Conservation (phyloP, 257 asterid species). For the Primulina huaijiensis region DNA sequence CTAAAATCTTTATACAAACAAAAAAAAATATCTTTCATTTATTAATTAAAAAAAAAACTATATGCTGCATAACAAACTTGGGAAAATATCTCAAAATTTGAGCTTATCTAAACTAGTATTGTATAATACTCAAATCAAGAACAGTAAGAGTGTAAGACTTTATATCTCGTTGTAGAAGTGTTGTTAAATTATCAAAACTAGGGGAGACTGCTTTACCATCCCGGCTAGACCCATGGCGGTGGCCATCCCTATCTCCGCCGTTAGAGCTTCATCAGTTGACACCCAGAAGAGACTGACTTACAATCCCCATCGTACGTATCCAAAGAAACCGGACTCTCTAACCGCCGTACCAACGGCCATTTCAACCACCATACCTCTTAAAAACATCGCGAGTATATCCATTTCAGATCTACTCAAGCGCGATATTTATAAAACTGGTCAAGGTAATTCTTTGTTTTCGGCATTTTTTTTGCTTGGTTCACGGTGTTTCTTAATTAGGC, state of each 20-base stretch:
- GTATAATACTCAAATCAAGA: no score
- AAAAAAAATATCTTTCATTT: no score
- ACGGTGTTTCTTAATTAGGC: neutral
- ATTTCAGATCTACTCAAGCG: slow-evolving; percentile 76
- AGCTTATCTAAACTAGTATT: no score
- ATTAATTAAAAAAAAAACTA: no score
- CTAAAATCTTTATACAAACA: no score
- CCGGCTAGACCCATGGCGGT: slow-evolving; percentile 39
- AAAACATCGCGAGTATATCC: slow-evolving; percentile 35
- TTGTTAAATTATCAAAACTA: no score
- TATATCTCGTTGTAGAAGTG: no score
- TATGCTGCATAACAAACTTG: no score
- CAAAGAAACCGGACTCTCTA: slow-evolving; percentile 37
- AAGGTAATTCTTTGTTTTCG: slow-evolving; percentile 29
- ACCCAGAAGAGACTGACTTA: slow-evolving; percentile 60
- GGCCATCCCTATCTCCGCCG: slow-evolving; percentile 33
- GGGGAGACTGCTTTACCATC: no score
- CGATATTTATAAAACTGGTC: slow-evolving; percentile 25
- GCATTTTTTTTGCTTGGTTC: neutral
- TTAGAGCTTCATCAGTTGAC: slow-evolving; percentile 68
- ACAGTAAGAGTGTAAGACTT: no score
- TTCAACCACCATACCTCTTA: slow-evolving; percentile 25
- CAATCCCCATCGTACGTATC: slow-evolving; percentile 79
- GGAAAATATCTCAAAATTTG: no score
- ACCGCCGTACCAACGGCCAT: slow-evolving; percentile 30